Evolutionary conservation across 1,284 basidiomycete genomes (phyloP).

Genomic region (Pulveroboletus ridleyi): DNA sequence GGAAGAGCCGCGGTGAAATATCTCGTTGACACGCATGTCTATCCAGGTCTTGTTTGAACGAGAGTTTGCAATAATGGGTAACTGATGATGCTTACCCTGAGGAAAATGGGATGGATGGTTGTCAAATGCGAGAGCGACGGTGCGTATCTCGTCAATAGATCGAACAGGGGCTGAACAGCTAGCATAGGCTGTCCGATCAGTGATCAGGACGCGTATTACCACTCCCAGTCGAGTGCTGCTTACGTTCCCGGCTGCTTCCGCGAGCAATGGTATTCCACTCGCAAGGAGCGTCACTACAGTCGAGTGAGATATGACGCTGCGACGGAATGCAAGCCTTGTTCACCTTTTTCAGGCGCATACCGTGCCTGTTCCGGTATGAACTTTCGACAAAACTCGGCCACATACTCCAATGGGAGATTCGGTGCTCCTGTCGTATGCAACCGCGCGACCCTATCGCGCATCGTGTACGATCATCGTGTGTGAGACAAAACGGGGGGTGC

Average conservation of each 20-base stretch:
- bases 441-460: slow-evolving; percentile 55
- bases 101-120: slow-evolving; percentile 68
- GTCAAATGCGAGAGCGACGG: slow-evolving; percentile 66
- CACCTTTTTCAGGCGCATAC: slow-evolving; percentile 71
- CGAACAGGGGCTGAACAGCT: slow-evolving; percentile 61
- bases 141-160: slow-evolving; percentile 67
- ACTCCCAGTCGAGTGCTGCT: slow-evolving; percentile 24
- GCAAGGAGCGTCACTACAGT: slow-evolving; percentile 55
- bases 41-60: neutral
- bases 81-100: slow-evolving; percentile 43
- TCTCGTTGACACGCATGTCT: slow-evolving; percentile 52
- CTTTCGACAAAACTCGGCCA: slow-evolving; percentile 60
- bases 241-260: slow-evolving; percentile 48
- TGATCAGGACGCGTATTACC: slow-evolving; percentile 19
- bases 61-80: slow-evolving; percentile 5
- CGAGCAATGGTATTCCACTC: slow-evolving; percentile 48
- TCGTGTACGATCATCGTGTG: slow-evolving; percentile 1
- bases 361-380: slow-evolving; percentile 69
- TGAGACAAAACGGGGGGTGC: neutral
- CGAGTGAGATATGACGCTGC: slow-evolving; percentile 6
- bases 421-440: slow-evolving; percentile 45
- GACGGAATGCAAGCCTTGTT: slow-evolving; percentile 15
- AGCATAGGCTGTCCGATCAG: slow-evolving; percentile 45
- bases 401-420: slow-evolving; percentile 44
- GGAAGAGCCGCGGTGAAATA: slow-evolving; percentile 62